Evolutionary conservation across 164 flowering plant genomes (phyloP).

Genomic region (Cinnamomum chago): DNA sequence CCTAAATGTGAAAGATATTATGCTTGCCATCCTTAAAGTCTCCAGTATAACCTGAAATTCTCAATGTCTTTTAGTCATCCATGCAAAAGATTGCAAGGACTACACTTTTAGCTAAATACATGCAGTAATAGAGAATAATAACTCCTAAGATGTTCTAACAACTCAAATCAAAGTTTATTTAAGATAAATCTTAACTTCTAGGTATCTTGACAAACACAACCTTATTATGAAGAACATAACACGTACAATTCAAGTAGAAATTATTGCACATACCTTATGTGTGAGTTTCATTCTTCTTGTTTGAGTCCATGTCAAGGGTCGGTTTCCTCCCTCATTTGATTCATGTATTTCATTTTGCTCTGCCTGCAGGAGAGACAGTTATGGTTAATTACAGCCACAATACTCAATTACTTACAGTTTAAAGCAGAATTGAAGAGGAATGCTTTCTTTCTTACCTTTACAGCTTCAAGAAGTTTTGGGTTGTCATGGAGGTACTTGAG

Average conservation of each 20-base stretch:
- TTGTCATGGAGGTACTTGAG: conserved; percentile 81
- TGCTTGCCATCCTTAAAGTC: conserved; percentile 83
- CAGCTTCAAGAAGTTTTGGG: conserved; percentile 66
- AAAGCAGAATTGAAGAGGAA: neutral
- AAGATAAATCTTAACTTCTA: no score
- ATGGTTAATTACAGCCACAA: neutral
- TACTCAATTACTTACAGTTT: neutral
- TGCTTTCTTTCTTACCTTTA: conserved; percentile 41
- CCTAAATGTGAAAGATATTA: conserved; percentile 81
- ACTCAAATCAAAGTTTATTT: no score
- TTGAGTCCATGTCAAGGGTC: conserved; percentile 58
- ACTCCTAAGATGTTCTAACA: neutral
- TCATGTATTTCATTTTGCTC: conserved; percentile 56
- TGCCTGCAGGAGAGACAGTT: conserved; percentile 34
- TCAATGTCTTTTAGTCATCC: neutral
- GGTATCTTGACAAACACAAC: no score
- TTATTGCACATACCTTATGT: conserved; percentile 36
- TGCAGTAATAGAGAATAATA: neutral
- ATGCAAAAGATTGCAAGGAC: neutral
- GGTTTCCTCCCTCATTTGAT: conserved; percentile 31
- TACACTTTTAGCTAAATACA: no score
- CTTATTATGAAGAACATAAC: no score
- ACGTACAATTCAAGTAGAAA: neutral
- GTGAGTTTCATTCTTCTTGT: conserved; percentile 76
- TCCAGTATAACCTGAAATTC: conserved; percentile 61